Base-by-base conservation (phyloP, 169 alveolate species). In the Perkinsus olseni region DNA sequence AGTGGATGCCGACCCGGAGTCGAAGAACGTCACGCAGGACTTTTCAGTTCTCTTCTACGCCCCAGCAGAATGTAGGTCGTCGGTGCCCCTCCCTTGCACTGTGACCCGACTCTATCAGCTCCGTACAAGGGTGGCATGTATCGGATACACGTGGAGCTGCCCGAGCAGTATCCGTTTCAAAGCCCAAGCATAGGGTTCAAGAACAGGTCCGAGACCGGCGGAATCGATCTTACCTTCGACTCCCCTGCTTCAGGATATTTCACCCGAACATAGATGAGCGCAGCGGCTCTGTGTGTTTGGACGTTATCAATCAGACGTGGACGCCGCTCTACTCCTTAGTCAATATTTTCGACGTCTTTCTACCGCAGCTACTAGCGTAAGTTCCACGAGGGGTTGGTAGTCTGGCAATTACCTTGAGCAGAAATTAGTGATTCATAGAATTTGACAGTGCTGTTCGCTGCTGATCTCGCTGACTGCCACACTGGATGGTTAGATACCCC, bases 301-400 rank as follows among this genome's bases (percentile, higher is more conserved):
- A 99, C 95, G 99, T 98, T n/a, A 98, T 99, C 91, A 99, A 98
- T 95, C 98, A 98, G 94, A 97, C 99, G n/a, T 99, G 99, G 99
- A 98, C 99, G 38, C 99, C 99, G 0, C 97, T 98, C 96, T 98
- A 97, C 96, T 95, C 97, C 74, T 95, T 99, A 50, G 98, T 97
- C 90, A 99, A 99, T 96, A 98, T 98, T 20, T 98, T 98, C 92
- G 99, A 98, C 95, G 98, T 97, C 39, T 98, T 99, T 94, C 94
- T 99, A 31, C 99, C 99, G 28, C 99, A 99, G 94, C 96, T 99
- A 50, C 96, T 99, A 38, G 96, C 99, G 82, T 62, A 62, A 62
- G 82, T 13, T 62, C 21, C 11, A 40, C 21, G 82, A 62, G 31
- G 82, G 37, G 28, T 62, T 45, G 24, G 62, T 6, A 45, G 17